Conservation (phyloP, 768 basidiomycete species). For the Chalciporus sphaerocephalus region DNA sequence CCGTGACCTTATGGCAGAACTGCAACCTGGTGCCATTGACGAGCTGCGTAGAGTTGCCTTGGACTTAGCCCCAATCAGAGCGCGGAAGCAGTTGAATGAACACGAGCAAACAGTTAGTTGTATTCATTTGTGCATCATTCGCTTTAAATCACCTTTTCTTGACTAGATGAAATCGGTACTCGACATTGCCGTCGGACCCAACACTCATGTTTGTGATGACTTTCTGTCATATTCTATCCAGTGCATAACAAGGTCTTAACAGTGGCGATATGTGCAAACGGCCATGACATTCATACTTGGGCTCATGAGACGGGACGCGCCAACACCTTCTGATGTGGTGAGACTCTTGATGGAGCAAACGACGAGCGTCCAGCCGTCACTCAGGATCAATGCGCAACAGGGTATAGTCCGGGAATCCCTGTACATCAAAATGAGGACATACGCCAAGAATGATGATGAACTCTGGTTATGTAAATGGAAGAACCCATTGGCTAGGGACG, state of each 20-base stretch:
- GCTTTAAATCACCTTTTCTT: slow-evolving; percentile 4
- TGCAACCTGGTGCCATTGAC: slow-evolving; percentile 42
- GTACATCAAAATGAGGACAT: slow-evolving; percentile 73
- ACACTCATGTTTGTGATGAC: slow-evolving; percentile 61
- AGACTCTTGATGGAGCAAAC: slow-evolving; percentile 62
- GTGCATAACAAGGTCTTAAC: slow-evolving; percentile 14
- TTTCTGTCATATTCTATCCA: not conserved
- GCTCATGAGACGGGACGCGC: slow-evolving; percentile 60
- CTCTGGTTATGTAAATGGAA: slow-evolving; percentile 73
- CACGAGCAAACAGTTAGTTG: slow-evolving; percentile 47
- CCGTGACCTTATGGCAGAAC: slow-evolving; percentile 46
- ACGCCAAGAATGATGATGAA: slow-evolving; percentile 56
- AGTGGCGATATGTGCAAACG: slow-evolving; percentile 84
- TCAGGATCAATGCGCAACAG: slow-evolving; percentile 59
- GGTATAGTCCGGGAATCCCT: slow-evolving; percentile 63
- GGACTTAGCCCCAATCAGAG: slow-evolving; percentile 40
- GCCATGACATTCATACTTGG: slow-evolving; percentile 57
- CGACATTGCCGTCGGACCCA: slow-evolving; percentile 52
- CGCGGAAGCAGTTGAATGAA: slow-evolving; percentile 41
- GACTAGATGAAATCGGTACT: slow-evolving; percentile 56
- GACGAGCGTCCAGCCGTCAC: slow-evolving; percentile 67
- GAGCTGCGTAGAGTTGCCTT: slow-evolving; percentile 42
- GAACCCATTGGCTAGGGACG: slow-evolving; percentile 51
- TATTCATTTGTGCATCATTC: not conserved
- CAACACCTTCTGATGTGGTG: slow-evolving; percentile 49